These are phyloP conservation scores for Leccinum longicurvipes DNA, from an alignment of 768 basidiomycete species.

Conservation along the genomic window DNA sequence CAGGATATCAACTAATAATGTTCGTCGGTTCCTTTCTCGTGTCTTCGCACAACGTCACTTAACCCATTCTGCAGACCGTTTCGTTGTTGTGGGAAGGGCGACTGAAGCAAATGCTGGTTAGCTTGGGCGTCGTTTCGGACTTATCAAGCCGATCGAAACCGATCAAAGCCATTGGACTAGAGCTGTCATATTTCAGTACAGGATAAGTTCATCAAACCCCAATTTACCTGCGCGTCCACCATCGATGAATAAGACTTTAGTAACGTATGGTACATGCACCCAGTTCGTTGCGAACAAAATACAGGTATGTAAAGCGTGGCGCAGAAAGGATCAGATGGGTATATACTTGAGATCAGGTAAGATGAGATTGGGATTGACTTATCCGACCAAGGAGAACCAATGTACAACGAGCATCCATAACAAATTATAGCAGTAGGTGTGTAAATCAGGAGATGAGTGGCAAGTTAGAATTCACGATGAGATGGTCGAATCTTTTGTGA, in stretches of 20 bases:
- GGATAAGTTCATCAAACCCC: slow-evolving; percentile 21
- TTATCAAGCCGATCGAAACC: slow-evolving; percentile 81
- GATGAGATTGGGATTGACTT: slow-evolving; percentile 13
- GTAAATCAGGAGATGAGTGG: slow-evolving; percentile 9
- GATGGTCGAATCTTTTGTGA: slow-evolving; percentile 27
- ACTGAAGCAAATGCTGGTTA: slow-evolving; percentile 82
- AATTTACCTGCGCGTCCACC: not conserved
- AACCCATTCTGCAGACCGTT: slow-evolving; percentile 55
- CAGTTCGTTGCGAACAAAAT: slow-evolving; percentile 11
- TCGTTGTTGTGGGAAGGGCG: slow-evolving; percentile 95
- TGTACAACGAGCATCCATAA: slow-evolving; percentile 12
- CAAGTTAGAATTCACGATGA: slow-evolving; percentile 15
- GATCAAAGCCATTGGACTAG: slow-evolving; percentile 86
- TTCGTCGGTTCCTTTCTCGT: slow-evolving; percentile 35
- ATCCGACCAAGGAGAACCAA: slow-evolving; percentile 18
- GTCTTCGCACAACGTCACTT: not conserved
- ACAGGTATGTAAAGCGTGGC: slow-evolving; percentile 16
- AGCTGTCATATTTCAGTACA: slow-evolving; percentile 89
- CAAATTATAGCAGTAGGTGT: slow-evolving; percentile 8
- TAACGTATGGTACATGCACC: slow-evolving; percentile 23
- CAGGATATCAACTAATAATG: slow-evolving; percentile 84
- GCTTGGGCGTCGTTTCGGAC: slow-evolving; percentile 89
- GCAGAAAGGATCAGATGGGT: slow-evolving; percentile 12
- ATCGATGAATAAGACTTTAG: slow-evolving; percentile 14
- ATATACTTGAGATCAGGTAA: slow-evolving; percentile 17